Evolutionary conservation across 331 rosid species (phyloP), one percentile per base, ranked within the genome.

Genomic region (Acacia concinna): DNA sequence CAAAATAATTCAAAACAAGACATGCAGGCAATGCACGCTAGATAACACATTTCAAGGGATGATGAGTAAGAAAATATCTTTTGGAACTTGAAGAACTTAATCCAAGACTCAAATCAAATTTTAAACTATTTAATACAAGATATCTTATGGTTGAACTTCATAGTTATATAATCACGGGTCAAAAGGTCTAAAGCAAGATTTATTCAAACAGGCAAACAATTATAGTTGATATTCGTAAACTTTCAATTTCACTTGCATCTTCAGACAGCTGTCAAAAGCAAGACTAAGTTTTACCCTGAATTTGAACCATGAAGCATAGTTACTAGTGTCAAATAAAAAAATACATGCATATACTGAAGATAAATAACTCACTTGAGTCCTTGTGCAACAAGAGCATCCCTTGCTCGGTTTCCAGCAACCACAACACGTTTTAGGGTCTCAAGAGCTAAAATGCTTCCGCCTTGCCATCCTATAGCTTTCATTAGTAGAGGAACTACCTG

Each of bases 381-480:
- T 85, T 96, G 99, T 25, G 98, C 99, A 73, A 96, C 99, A 51
- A 96, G 99, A 66, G 99, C 97, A 81, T 96, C 99, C 88, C 99
- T 93, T 63, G 99, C 99, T 80, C 99, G 91, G 89, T 96, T 96
- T 78, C 99, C 99, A 65, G 99, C 99, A 87, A 90, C 99, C 79
- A 96, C 99, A 82, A 96, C 97, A 68, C 99, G 99, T 87, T 96
- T 96, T 60, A 96, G 87, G 60, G 99, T 96, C 91, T 96, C 99
- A 37, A 96, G 99, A 80, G 99, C 99, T 74, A 96, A 87, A 85
- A 96, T 93, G 89, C 98, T 93, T 87, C 99, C 99, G 32, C 99
- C 97, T 84, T 89, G 98, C 99, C 99, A 96, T 79, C 98, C 99
- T 81, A 96, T 93, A 66, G 99, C 99, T 85, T 96, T 96, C 99